Base-by-base conservation (phyloP, 148 eudicot species). In the Dysphania ambrosioides region DNA sequence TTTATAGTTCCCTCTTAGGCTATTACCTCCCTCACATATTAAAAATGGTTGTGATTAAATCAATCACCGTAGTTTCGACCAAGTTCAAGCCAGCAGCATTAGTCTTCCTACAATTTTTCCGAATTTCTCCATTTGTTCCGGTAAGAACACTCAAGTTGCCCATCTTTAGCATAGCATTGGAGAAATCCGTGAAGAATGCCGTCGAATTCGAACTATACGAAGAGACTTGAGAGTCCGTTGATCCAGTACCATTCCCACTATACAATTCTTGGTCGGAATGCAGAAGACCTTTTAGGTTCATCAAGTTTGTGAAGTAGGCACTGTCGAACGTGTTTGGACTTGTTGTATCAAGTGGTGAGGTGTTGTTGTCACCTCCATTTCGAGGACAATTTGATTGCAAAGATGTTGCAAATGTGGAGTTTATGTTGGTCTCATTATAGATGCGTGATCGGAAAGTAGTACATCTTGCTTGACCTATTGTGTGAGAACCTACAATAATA, bases 211-310 rank as follows among this genome's bases (percentile, higher is more conserved):
- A 53, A 27, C 78, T 76, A 55, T 91, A 91, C 0, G 75, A 38
- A 6, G 77, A 68, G 15, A 91, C 93, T 44, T 66, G 79, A 24
- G 85, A 63, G 63, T 91, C 86, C 0, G 90, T 86, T 10, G 91
- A 82, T 11, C 88, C 93, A 0, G 68, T 65, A 36, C 79, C 80
- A 1, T 57, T 80, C 1, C 74, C 72, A 19, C 44, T 78, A 57
- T 61, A 91, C 34, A 91, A 80, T 60, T 86, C 60, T 65, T 91
- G 97, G 47, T 91, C 97, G 0, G 97, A 89, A 57, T 89, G 93
- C 18, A 91, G 85, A 13, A 89, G 86, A 0, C 91, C 91, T 58
- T 76, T 82, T 10, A 68, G 81, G 72, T 29, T 72, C 10, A 79
- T 15, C 73, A 89, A 74, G 64, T 86, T 68, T n/a, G 61, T 78